Conservation (phyloP, 768 basidiomycete species). For the Suillus americanus region DNA sequence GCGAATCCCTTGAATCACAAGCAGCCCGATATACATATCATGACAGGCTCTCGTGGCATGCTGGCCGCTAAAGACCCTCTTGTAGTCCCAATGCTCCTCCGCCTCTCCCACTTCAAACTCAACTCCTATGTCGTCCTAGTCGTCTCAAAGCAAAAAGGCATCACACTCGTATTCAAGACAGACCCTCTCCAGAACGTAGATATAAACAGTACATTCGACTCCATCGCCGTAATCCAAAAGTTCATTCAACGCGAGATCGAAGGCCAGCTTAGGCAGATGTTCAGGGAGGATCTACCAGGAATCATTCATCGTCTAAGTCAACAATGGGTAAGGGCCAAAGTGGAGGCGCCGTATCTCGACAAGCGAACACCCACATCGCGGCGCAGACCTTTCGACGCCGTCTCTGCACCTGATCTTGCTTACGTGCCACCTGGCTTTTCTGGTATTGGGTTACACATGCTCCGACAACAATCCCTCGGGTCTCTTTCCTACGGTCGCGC, state of each 20-base stretch:
- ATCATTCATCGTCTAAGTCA: conserved; percentile 97
- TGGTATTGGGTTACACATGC: conserved; percentile 21
- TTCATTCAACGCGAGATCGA: conserved; percentile 98
- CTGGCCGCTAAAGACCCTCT: conserved; percentile 93
- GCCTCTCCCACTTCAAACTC: conserved; percentile 92
- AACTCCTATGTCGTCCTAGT: conserved; percentile 97
- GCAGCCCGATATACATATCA: conserved; percentile 84
- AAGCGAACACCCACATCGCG: conserved; percentile 44
- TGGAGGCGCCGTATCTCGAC: conserved; percentile 84
- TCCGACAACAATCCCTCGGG: conserved; percentile 22
- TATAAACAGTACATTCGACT: conserved; percentile 97
- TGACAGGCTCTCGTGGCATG: conserved; percentile 83
- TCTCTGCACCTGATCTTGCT: conserved; percentile 42
- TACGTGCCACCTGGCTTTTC: conserved; percentile 19
- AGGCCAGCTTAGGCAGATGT: conserved; percentile 96
- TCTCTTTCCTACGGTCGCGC: conserved; percentile 26
- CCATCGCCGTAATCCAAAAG: conserved; percentile 95
- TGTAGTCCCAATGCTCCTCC: conserved; percentile 96
- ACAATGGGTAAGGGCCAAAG: conserved; percentile 92
- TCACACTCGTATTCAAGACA: conserved; percentile 99
- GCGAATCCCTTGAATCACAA: conserved; percentile 96
- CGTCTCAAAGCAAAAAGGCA: conserved; percentile 96
- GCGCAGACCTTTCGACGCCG: conserved; percentile 36
- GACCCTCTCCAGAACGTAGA: conserved; percentile 98
- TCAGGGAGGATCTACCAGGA: conserved; percentile 92